These are phyloP conservation scores for Cutaneotrichosporon sp. DNA, from an alignment of 1,284 basidiomycete genomes.

Conservation along the genomic window DNA sequence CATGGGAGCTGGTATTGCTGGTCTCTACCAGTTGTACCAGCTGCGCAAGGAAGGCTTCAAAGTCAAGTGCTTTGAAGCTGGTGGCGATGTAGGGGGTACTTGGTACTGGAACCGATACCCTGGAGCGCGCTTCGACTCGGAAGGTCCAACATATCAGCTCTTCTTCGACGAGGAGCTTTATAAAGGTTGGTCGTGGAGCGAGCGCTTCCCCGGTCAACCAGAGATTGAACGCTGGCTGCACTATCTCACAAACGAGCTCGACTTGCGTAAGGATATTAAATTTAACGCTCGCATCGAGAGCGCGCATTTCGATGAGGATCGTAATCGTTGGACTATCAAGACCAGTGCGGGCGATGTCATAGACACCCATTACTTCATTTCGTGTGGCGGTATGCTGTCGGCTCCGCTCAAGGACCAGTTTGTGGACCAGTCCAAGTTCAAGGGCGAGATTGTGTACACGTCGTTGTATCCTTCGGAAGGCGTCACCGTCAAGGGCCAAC, in stretches of 20 bases:
- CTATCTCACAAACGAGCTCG: conserved; percentile 12
- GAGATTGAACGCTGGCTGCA: conserved; percentile 17
- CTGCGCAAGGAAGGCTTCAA: conserved; percentile 12
- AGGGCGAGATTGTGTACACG: conserved; percentile 15
- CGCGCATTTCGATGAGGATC: conserved; percentile 7
- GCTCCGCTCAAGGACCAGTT: conserved; percentile 11
- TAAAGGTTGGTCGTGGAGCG: conserved; percentile 17
- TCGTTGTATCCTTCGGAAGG: conserved; percentile 10
- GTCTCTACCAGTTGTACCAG: conserved; percentile 17
- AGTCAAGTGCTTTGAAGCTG: conserved; percentile 5
- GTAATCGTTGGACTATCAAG: conserved; percentile 9
- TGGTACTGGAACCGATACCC: conserved; percentile 22
- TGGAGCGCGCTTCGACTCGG: conserved; percentile 13
- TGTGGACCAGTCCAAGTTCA: conserved; percentile 8
- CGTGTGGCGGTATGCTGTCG: conserved; percentile 13
- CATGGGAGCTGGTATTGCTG: conserved; percentile 15
- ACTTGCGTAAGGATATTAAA: conserved; percentile 15
- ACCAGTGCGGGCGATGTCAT: conserved; percentile 11
- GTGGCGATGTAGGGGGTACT: conserved; percentile 13
- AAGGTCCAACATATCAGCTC: conserved; percentile 11
- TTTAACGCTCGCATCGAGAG: conserved; percentile 10
- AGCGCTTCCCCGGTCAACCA: conserved; percentile 17
- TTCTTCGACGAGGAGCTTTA: conserved; percentile 16
- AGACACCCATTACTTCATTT: conserved; percentile 14
- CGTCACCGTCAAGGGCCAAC: conserved; percentile 10